Evolutionary conservation across 345 rosid genomes (phyloP).

Genomic region (Aquilaria malaccensis): DNA sequence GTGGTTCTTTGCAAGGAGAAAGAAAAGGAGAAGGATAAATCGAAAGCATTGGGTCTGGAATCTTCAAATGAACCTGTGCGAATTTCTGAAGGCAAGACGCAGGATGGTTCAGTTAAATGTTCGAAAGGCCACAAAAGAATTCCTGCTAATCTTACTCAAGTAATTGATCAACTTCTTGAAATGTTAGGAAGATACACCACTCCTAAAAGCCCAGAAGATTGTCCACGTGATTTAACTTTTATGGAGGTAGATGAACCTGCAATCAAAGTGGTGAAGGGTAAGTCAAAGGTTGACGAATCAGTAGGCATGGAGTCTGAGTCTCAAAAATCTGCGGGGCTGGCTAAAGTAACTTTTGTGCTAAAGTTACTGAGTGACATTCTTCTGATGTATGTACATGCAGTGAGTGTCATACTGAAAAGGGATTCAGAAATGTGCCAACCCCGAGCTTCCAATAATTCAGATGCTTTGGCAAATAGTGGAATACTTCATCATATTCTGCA

Average conservation of each 20-base stretch:
- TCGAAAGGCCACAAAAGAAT: slow-evolving; percentile 70
- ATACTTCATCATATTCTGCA: slow-evolving; percentile 78
- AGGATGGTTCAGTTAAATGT: slow-evolving; percentile 72
- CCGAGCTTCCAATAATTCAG: slow-evolving; percentile 55
- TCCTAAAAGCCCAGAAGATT: slow-evolving; percentile 48
- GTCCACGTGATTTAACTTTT: slow-evolving; percentile 27
- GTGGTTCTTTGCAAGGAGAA: slow-evolving; percentile 75
- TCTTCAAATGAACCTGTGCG: slow-evolving; percentile 57
- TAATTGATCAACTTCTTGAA: slow-evolving; percentile 95
- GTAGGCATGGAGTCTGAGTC: slow-evolving; percentile 50
- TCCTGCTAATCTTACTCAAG: slow-evolving; percentile 79
- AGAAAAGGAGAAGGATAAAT: slow-evolving; percentile 61
- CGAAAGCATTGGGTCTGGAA: slow-evolving; percentile 52
- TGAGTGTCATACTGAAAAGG: slow-evolving; percentile 73
- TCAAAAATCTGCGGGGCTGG: slow-evolving; percentile 82
- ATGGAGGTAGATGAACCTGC: slow-evolving; percentile 91
- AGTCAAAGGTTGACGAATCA: slow-evolving; percentile 70
- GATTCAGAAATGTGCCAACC: slow-evolving; percentile 72
- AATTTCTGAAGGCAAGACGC: slow-evolving; percentile 63
- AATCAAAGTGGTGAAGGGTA: slow-evolving; percentile 77
- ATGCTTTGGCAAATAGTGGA: slow-evolving; percentile 51
- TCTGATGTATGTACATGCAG: slow-evolving; percentile 84
- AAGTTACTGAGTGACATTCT: slow-evolving; percentile 87
- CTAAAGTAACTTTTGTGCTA: slow-evolving; percentile 83
- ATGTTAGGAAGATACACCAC: slow-evolving; percentile 64